Conservation (phyloP, 805 yeast genomes). For the Millerago galiae region DNA sequence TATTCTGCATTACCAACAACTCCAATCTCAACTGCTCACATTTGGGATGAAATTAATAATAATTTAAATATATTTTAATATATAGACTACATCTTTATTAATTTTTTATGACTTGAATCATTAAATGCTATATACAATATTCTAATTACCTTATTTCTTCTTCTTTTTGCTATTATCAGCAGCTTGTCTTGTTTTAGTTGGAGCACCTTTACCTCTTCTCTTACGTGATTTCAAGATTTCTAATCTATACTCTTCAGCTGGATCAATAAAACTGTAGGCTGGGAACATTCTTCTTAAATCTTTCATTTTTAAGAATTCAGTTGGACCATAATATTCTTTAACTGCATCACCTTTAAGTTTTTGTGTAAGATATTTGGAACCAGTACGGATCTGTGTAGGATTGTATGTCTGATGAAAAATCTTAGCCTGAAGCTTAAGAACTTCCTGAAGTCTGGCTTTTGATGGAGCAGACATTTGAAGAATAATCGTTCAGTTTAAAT, state of each 20-base stretch:
- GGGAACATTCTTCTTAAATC: conserved; percentile 51
- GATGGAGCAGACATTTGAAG: conserved; percentile 27
- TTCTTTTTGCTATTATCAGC: conserved; percentile 34
- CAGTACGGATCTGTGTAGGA: conserved; percentile 61
- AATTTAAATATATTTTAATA: not conserved
- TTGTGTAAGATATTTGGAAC: conserved; percentile 59
- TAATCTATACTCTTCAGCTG: conserved; percentile 64
- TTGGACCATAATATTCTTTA: conserved; percentile 68
- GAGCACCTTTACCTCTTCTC: conserved; percentile 88
- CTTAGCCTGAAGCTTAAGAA: conserved; percentile 54
- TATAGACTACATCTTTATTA: no score
- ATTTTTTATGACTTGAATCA: no score
- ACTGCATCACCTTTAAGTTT: conserved; percentile 71
- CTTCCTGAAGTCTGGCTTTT: conserved; percentile 44
- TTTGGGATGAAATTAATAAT: conserved; percentile 4
- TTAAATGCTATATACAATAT: conserved; percentile 10
- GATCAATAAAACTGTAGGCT: conserved; percentile 47
- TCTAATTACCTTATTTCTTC: conserved; percentile 24
- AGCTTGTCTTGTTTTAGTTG: conserved; percentile 58
- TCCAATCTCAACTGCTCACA: conserved; percentile 3
- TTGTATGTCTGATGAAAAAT: conserved; percentile 68
- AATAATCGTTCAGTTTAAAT: no score
- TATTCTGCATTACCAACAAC: conserved; percentile 46
- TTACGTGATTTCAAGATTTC: conserved; percentile 39
- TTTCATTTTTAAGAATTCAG: conserved; percentile 57